These are phyloP conservation scores for Raphidocelis subcapitata DNA, from an alignment of 139 green algal genomes.

Conservation along the genomic window DNA sequence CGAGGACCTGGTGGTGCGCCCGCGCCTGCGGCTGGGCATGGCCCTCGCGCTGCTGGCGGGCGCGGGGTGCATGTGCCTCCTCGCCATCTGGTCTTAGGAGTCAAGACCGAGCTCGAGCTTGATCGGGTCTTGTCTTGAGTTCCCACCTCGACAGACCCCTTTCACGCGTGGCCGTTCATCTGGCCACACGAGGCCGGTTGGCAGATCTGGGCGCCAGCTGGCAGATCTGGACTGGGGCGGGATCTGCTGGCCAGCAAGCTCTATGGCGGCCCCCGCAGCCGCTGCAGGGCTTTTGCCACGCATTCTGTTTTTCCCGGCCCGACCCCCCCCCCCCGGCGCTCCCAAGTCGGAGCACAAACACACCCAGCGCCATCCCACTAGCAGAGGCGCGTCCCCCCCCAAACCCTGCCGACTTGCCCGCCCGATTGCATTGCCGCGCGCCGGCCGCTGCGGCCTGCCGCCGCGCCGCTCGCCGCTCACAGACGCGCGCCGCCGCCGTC, in stretches of 20 bases:
- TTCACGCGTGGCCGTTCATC: neutral
- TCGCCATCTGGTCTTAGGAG: constrained; percentile 42
- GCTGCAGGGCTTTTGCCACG: neutral
- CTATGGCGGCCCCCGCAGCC: neutral
- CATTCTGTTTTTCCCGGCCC: no score
- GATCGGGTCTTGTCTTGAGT: neutral
- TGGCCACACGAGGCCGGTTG: neutral
- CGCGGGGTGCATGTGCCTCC: constrained; percentile 30
- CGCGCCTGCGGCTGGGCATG: constrained; percentile 15
- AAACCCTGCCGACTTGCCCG: no score
- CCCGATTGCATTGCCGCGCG: no score
- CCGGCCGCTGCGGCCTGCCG: no score
- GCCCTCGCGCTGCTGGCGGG: constrained; percentile 33
- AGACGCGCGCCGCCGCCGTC: no score
- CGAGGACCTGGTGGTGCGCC: constrained; percentile 17
- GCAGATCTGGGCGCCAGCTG: neutral
- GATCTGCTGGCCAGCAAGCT: neutral
- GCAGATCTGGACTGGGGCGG: neutral
- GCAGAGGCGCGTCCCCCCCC: no score
- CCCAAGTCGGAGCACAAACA: no score
- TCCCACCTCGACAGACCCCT: neutral
- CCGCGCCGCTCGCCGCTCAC: no score
- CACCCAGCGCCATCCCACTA: no score
- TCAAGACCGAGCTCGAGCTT: neutral
- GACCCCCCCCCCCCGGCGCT: no score